Evolutionary conservation across 768 basidiomycete genomes (phyloP).

Genomic region (Lepiota venenata): DNA sequence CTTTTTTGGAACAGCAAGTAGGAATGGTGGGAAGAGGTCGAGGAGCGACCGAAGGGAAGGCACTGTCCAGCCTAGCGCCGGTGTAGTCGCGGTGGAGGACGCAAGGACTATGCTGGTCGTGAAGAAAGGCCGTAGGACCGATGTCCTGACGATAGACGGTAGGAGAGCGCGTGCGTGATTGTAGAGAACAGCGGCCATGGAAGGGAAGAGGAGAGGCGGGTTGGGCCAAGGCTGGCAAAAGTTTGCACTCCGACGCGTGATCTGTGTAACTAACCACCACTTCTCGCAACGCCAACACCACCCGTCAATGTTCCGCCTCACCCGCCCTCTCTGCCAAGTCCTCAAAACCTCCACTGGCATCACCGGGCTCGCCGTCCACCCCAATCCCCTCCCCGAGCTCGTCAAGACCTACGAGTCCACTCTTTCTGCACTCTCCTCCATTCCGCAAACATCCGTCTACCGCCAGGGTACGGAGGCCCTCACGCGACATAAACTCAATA

Average conservation of each 20-base stretch:
- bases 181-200: conserved; percentile 33
- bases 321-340: conserved; percentile 60
- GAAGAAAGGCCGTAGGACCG: conserved; percentile 17
- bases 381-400: conserved; percentile 80
- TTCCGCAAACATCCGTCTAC: conserved; percentile 86
- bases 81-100: conserved; percentile 10
- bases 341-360: conserved; percentile 84
- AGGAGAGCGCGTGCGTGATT: neutral
- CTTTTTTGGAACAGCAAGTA: conserved; percentile 92
- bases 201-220: conserved; percentile 6
- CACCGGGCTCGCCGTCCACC: conserved; percentile 80
- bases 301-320: conserved; percentile 68
- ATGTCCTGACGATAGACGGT: neutral
- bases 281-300: conserved; percentile 14
- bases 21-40: conserved; percentile 83
- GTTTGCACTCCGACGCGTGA: conserved; percentile 40
- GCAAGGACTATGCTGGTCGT: conserved; percentile 18
- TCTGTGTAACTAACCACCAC: conserved; percentile 13
- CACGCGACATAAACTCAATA: conserved; percentile 72
- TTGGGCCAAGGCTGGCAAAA: conserved; percentile 17
- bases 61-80: conserved; percentile 25
- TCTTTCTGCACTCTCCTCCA: conserved; percentile 57
- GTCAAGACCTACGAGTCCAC: conserved; percentile 74
- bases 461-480: conserved; percentile 86
- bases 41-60: conserved; percentile 41